Percentiles rank a stretch among this genome's conserved stretches.
Conservation (phyloP, 495 filamentous ascomycete species). For the Hypoxylon lienhwacheense region DNA sequence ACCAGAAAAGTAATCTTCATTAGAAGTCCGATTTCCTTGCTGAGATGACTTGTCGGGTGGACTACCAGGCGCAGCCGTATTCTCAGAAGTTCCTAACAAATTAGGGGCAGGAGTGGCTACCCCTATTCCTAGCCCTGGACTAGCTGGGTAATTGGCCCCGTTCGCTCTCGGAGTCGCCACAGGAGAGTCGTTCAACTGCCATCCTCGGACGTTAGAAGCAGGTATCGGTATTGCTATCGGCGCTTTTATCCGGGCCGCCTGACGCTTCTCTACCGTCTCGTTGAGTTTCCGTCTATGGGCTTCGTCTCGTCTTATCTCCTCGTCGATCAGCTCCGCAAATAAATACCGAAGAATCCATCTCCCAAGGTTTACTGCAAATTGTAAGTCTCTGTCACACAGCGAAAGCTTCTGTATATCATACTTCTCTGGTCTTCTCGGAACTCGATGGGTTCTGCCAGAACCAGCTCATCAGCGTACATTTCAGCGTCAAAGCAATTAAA, state of each 20-base stretch:
- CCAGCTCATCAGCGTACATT: slow-evolving; percentile 88
- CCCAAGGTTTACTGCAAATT: slow-evolving; percentile 78
- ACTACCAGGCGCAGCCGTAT: slow-evolving; percentile 38
- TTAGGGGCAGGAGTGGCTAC: slow-evolving; percentile 69
- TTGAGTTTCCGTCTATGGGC: slow-evolving; percentile 67
- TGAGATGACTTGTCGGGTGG: slow-evolving; percentile 45
- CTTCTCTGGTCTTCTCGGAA: slow-evolving; percentile 94
- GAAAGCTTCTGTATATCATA: slow-evolving; percentile 48
- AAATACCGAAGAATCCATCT: slow-evolving; percentile 96
- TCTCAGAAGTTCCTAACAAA: slow-evolving; percentile 48
- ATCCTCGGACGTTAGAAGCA: slow-evolving; percentile 53
- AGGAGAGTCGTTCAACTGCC: slow-evolving; percentile 47
- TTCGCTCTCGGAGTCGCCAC: slow-evolving; percentile 65
- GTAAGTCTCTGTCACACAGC: slow-evolving; percentile 8
- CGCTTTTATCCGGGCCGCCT: slow-evolving; percentile 55
- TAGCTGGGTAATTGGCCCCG: slow-evolving; percentile 59
- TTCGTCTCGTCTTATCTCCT: slow-evolving; percentile 82
- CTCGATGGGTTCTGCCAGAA: slow-evolving; percentile 69
- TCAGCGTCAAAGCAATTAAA: slow-evolving; percentile 98
- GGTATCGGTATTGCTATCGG: slow-evolving; percentile 73
- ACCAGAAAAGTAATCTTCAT: slow-evolving; percentile 53
- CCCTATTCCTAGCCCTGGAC: slow-evolving; percentile 76
- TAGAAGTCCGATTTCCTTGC: slow-evolving; percentile 41
- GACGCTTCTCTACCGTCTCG: slow-evolving; percentile 59
- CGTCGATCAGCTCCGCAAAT: slow-evolving; percentile 84